Evolutionary conservation across 805 yeast species (phyloP), one percentile per base, ranked within the genome.

Genomic region (Ogataea pignaliae): DNA sequence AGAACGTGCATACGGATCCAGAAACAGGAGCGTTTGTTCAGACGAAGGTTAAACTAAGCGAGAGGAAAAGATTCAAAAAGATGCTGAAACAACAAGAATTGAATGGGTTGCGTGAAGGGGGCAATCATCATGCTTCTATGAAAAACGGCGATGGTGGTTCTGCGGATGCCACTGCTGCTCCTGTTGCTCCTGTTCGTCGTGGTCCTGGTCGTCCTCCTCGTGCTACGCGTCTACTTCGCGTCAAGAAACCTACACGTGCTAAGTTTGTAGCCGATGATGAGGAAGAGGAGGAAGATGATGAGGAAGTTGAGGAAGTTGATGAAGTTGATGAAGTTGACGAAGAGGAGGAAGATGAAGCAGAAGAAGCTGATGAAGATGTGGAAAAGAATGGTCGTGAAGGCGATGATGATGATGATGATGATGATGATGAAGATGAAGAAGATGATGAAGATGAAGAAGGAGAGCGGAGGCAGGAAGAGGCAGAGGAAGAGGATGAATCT

Each of bases 1-100:
- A 53, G 38, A 42, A 46, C 11, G 45, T 40, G 11, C 59, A 55
- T 42, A 43, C 52, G 14, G 55, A 53, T 46, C 48, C 52, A 3
- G 34, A 34, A 7, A 50, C 52, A 1, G 56, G 52, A 16, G 47
- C 42, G 16, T 50, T 47, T 47, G 50, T 47, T 13, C 43, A 44
- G 28, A 34, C 40, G 11, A 42, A 44, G n/a, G 44, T 47, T 29
- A 47, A 44, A 37, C 15, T 43, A 36, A 45, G 42, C 36, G 47
- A 42, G n/a, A 37, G 43, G 10, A 48, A 40, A 29, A 36, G 21
- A 15, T 46, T 17, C 21, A 45, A 38, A 32, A 41, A 32, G n/a
- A 11, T 35, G 17, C 12, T 16, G 21, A 31, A 35, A 18, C 14
- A 34, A 34, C 14, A 34, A 17, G 21, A 3, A 16, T 11, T 34